Evolutionary conservation across 192 early-diverging fungal genomes (phyloP).

Genomic region (Neocallimastix lanati): DNA sequence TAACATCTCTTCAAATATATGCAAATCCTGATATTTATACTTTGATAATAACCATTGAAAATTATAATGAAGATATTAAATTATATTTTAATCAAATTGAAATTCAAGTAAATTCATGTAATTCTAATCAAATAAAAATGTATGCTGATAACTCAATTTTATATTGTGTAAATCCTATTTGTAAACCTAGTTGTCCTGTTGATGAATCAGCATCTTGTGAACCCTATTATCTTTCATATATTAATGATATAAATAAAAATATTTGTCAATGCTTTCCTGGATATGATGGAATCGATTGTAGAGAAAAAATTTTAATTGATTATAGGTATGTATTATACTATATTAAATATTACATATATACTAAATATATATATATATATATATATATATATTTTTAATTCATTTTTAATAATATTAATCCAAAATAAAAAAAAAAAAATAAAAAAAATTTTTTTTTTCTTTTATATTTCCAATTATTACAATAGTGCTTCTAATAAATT

Average conservation of each 20-base stretch:
- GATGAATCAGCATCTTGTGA: background rate
- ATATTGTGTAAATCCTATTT: background rate
- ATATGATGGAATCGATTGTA: background rate
- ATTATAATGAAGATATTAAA: background rate
- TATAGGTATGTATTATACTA: background rate
- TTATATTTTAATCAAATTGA: background rate
- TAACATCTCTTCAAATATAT: background rate
- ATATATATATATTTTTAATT: no score
- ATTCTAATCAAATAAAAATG: background rate
- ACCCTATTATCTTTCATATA: background rate
- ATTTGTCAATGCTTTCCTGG: background rate
- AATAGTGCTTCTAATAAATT: background rate
- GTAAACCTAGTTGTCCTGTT: background rate
- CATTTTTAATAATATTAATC: no score
- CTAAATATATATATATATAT: no score
- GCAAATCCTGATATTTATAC: background rate
- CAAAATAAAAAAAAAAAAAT: no score
- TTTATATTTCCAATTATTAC: background rate
- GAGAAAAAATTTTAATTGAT: background rate
- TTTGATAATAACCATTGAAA: background rate
- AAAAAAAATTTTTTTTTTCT: no score
- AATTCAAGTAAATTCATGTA: background rate
- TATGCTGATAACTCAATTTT: background rate
- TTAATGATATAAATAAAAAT: background rate
- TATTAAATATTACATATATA: no score